A percentile compares a stretch with the other conserved stretches of the same genome.
Conservation (phyloP, 306 rosid species). For the Vicia sativa region DNA sequence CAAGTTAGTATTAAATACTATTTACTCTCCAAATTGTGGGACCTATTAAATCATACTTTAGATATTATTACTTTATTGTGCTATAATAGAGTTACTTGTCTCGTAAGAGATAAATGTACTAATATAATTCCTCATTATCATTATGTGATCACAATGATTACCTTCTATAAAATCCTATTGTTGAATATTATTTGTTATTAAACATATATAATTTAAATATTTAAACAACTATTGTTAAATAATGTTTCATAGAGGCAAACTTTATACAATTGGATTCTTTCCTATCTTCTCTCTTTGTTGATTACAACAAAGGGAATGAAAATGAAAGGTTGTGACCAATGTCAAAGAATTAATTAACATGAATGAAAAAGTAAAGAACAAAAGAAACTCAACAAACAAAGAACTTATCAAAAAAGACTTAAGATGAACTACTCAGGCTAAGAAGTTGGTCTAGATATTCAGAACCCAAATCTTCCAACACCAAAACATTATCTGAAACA, state of each 20-base stretch:
- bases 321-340: background rate
- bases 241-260: background rate
- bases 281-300: background rate
- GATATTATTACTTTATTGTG: too few species aligned
- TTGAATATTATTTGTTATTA: too few species aligned
- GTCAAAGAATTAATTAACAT: constrained; percentile 25
- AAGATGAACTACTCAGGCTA: too few species aligned
- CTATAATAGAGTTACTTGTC: too few species aligned
- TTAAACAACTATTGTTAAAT: background rate
- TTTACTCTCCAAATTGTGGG: too few species aligned
- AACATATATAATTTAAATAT: background rate
- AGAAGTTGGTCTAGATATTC: constrained; percentile 78
- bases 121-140: too few species aligned
- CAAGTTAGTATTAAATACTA: too few species aligned
- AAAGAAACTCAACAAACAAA: constrained; percentile 7
- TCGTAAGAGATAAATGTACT: too few species aligned
- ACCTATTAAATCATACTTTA: too few species aligned
- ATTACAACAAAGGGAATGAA: constrained; percentile 22
- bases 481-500: constrained; percentile 47
- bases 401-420: too few species aligned
- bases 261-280: constrained; percentile 24
- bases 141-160: too few species aligned
- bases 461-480: constrained; percentile 74
- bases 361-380: constrained; percentile 8
- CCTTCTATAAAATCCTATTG: too few species aligned